These are phyloP conservation scores for Candida jianshihensis DNA, from an alignment of 805 yeast genomes.

Conservation along the genomic window DNA sequence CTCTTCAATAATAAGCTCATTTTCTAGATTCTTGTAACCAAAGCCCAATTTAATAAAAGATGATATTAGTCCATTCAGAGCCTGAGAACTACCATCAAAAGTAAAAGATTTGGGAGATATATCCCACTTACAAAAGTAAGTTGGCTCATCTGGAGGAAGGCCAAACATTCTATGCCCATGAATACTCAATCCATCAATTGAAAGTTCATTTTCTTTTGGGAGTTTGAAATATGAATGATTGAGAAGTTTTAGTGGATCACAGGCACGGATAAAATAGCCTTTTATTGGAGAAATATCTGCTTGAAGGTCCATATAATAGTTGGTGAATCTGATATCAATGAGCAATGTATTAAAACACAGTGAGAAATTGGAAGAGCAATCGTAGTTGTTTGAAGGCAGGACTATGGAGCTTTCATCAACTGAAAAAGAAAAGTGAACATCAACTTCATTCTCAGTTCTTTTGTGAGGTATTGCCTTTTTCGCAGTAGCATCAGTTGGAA, in stretches of 20 bases:
- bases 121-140: conserved; percentile 89
- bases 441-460: conserved; percentile 65
- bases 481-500: too few species aligned
- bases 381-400: conserved; percentile 68
- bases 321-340: conserved; percentile 78
- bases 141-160: conserved; percentile 79
- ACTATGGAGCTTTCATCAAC: conserved; percentile 65
- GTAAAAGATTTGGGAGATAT: conserved; percentile 55
- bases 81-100: conserved; percentile 42
- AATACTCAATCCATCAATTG: conserved; percentile 51
- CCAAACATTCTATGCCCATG: conserved; percentile 95
- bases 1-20: conserved; percentile 52
- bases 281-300: conserved; percentile 58
- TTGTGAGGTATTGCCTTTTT: conserved; percentile 14
- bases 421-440: conserved; percentile 64
- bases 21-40: conserved; percentile 71
- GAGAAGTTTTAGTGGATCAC: conserved; percentile 9
- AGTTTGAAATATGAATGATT: conserved; percentile 7
- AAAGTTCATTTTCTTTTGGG: conserved; percentile 28
- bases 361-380: conserved; percentile 52
- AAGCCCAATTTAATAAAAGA: conserved; percentile 45
- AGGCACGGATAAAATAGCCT: conserved; percentile 23
- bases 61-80: conserved; percentile 35
- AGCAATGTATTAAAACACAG: conserved; percentile 59
- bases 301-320: conserved; percentile 90